Percentiles rank a stretch among this genome's conserved stretches.
These are phyloP conservation scores for Aspergillus latus DNA, from an alignment of 2,329 filamentous ascomycete genomes.

Conservation along the genomic window DNA sequence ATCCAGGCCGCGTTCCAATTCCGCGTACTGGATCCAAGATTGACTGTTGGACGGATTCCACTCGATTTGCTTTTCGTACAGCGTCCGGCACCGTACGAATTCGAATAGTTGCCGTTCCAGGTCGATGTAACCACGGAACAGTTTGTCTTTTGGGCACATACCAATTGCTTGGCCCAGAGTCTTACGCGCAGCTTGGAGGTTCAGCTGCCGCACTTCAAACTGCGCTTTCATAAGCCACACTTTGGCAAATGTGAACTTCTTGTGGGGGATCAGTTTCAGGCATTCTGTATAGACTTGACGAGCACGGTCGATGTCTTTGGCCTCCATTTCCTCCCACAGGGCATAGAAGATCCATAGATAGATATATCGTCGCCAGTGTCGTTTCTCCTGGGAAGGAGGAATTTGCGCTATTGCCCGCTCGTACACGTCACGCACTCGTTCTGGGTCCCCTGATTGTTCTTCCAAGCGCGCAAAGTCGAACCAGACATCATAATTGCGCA, in stretches of 20 bases:
- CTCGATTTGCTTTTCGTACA: constrained; percentile 92
- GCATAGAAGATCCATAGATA: constrained; percentile 99
- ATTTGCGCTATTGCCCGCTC: constrained; percentile 94
- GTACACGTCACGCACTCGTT: constrained; percentile 87
- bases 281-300: constrained; percentile 90
- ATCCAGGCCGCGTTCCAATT: constrained; percentile 86
- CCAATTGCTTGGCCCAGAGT: constrained; percentile 86
- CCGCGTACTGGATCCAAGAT: constrained; percentile 95
- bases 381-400: constrained; percentile 91
- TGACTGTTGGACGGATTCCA: constrained; percentile 88
- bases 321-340: constrained; percentile 87
- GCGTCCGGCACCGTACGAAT: constrained; percentile 82
- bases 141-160: constrained; percentile 91
- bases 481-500: constrained; percentile 96
- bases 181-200: constrained; percentile 79
- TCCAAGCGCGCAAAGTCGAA: constrained; percentile 92
- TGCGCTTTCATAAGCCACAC: constrained; percentile 92
- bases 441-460: constrained; percentile 77
- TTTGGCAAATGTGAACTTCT: constrained; percentile 96
- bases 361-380: constrained; percentile 95
- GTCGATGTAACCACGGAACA: constrained; percentile 92
- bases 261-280: constrained; percentile 84
- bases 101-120: constrained; percentile 92
- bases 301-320: constrained; percentile 73
- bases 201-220: constrained; percentile 85